phyloP scores from a whole-genome alignment of 148 eudicot genomes.

The Rhododendron griersonianum region DNA sequence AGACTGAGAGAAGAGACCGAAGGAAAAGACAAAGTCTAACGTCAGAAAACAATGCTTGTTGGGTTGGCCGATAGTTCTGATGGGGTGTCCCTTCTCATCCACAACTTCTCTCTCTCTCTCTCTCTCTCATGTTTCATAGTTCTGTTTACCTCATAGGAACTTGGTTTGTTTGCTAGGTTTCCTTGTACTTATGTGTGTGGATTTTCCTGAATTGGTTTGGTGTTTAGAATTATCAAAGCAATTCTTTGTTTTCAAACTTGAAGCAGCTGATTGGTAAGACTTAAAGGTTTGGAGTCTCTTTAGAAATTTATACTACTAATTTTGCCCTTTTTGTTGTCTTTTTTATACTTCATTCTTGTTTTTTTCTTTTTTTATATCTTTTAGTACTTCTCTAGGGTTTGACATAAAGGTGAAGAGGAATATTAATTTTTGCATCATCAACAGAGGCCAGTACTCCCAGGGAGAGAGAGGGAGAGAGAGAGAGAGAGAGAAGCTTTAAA shows the following conservation, averaged over 20 bases:
- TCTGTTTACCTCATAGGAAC: not conserved
- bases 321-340: conserved; percentile 7
- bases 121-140: conserved; percentile 15
- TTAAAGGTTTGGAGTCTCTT: conserved; percentile 3
- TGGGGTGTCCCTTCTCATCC: not conserved
- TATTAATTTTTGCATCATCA: not conserved
- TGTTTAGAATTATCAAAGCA: conserved; percentile 19
- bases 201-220: conserved; percentile 21
- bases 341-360: not conserved
- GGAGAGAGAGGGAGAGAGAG: not conserved
- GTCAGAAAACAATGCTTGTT: conserved; percentile 29
- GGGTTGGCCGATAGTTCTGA: conserved; percentile 25
- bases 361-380: not conserved
- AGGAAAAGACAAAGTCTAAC: conserved; percentile 49
- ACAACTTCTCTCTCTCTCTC: not conserved
- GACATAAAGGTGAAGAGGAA: conserved; percentile 1
- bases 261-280: conserved; percentile 10
- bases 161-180: conserved; percentile 13
- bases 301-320: not conserved
- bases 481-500: not conserved
- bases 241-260: conserved; percentile 14
- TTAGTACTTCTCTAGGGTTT: not conserved
- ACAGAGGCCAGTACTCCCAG: not conserved
- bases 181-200: conserved; percentile 22
- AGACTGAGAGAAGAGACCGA: conserved; percentile 25